phyloP scores from a whole-genome alignment of 176 grass and related monocot species.

The Aegilops longissima region DNA sequence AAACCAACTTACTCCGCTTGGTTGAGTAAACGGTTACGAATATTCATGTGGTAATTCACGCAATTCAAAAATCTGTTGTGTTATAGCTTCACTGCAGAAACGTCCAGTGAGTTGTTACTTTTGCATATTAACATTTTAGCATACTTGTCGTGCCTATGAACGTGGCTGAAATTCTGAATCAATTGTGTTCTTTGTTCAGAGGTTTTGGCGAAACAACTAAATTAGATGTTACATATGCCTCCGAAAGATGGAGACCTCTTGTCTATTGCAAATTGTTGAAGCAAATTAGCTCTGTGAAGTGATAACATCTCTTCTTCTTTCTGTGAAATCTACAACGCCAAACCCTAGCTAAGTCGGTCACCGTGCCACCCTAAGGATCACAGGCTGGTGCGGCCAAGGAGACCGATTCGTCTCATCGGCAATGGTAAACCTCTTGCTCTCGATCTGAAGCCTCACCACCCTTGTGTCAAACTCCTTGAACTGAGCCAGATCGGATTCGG shows the following conservation, averaged over 20 bases:
- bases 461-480: not conserved
- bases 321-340: constrained; percentile 19
- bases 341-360: not conserved
- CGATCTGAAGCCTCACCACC: not conserved
- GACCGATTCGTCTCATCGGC: not conserved
- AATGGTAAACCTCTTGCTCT: not conserved
- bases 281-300: constrained; percentile 32
- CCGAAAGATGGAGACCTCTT: not conserved
- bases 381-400: constrained; percentile 32
- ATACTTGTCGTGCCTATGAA: not conserved
- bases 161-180: not conserved
- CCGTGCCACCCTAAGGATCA: constrained; percentile 34
- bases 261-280: not conserved
- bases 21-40: too few species aligned
- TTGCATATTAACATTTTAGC: not conserved
- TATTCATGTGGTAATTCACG: too few species aligned
- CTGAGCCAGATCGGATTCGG: constrained; percentile 29
- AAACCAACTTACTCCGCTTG: too few species aligned
- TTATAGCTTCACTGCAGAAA: too few species aligned
- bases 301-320: not conserved
- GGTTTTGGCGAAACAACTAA: not conserved
- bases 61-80: too few species aligned
- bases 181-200: not conserved
- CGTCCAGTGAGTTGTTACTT: not conserved
- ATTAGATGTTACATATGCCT: not conserved